A percentile compares a stretch with the other conserved stretches of the same genome.
These are phyloP conservation scores for Tilletia setariae DNA, from an alignment of 1,284 basidiomycete species.

Conservation along the genomic window DNA sequence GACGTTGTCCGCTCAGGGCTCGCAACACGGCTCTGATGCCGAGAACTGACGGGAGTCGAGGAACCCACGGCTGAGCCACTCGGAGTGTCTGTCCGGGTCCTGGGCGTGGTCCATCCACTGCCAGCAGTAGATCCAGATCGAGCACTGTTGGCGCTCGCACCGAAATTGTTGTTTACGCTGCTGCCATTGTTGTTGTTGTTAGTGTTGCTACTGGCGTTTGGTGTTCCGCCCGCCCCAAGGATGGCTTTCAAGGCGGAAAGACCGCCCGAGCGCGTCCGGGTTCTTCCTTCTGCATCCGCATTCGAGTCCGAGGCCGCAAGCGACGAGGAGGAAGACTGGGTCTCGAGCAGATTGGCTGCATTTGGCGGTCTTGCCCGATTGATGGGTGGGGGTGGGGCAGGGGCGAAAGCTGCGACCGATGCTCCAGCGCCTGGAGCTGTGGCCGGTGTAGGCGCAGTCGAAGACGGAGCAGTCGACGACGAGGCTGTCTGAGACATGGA, in stretches of 20 bases:
- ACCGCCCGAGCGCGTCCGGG: background rate
- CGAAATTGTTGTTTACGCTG: too few species aligned
- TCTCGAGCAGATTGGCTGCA: background rate
- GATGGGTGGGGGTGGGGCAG: background rate
- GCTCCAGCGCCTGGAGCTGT: background rate
- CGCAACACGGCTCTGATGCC: background rate
- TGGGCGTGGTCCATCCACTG: background rate
- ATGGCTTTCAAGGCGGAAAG: background rate
- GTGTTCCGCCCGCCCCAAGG: background rate
- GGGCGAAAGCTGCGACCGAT: conserved; percentile 8
- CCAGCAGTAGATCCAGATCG: background rate
- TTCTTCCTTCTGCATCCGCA: background rate
- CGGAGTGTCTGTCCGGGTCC: background rate
- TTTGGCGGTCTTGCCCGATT: background rate
- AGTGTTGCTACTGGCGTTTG: too few species aligned
- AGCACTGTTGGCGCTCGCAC: background rate
- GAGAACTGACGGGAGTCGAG: background rate
- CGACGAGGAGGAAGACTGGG: background rate
- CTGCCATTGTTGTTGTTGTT: too few species aligned
- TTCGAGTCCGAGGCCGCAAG: background rate
- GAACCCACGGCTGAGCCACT: background rate
- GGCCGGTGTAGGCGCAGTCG: background rate
- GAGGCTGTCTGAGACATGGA: background rate
- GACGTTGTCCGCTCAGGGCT: conserved; percentile 1
- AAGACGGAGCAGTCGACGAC: background rate